Evolutionary conservation across 352 stramenopile species (phyloP).

Genomic region (Plasmopara viticola): DNA sequence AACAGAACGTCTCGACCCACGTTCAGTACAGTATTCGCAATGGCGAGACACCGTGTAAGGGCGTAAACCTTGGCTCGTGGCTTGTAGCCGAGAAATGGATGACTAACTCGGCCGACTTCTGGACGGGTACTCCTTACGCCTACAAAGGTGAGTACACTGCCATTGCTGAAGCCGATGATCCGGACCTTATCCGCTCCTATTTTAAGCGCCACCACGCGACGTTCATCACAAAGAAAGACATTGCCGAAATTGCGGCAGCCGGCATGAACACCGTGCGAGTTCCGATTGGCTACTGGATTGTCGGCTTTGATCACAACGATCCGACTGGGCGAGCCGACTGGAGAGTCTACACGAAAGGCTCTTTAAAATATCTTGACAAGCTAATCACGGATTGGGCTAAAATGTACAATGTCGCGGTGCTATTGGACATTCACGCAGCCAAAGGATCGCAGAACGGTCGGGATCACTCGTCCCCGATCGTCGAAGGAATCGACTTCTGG

Average conservation of each 20-base stretch:
- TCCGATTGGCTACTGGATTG: slow-evolving; percentile 76
- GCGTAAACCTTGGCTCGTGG: slow-evolving; percentile 74
- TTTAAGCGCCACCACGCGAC: slow-evolving; percentile 50
- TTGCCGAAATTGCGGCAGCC: slow-evolving; percentile 44
- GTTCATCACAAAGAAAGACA: slow-evolving; percentile 70
- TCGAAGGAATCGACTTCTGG: slow-evolving; percentile 41
- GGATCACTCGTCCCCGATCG: slow-evolving; percentile 57
- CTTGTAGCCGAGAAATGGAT: slow-evolving; percentile 80
- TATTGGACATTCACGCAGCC: slow-evolving; percentile 64
- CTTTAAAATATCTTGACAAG: slow-evolving; percentile 44
- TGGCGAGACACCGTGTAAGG: slow-evolving; percentile 38
- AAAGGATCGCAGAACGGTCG: slow-evolving; percentile 75
- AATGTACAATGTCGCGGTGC: slow-evolving; percentile 47
- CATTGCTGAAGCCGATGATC: slow-evolving; percentile 36
- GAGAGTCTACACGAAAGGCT: slow-evolving; percentile 36
- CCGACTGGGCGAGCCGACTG: slow-evolving; percentile 33
- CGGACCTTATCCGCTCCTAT: slow-evolving; percentile 29
- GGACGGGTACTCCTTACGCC: slow-evolving; percentile 32
- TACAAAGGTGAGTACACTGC: slow-evolving; percentile 52
- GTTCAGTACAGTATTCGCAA: slow-evolving; percentile 55
- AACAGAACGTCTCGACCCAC: slow-evolving; percentile 14
- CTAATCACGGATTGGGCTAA: slow-evolving; percentile 39
- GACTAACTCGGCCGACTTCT: slow-evolving; percentile 50
- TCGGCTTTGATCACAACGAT: slow-evolving; percentile 59
- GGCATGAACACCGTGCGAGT: slow-evolving; percentile 81